These are phyloP conservation scores for Populus tremula DNA, from an alignment of 345 rosid genomes.

Conservation along the genomic window DNA sequence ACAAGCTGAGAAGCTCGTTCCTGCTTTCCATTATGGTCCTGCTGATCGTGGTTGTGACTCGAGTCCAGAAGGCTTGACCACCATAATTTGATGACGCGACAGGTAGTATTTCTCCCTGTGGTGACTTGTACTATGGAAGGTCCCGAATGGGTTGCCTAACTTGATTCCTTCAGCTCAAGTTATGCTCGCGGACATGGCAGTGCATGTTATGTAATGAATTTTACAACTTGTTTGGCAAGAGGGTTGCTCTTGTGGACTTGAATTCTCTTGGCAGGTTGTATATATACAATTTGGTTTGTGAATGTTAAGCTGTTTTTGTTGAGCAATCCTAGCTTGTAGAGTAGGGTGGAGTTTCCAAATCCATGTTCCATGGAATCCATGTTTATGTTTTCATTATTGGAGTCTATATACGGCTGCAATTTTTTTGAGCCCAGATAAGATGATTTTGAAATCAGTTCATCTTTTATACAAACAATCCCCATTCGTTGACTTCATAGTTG, in stretches of 20 bases:
- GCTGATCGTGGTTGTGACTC: constrained; percentile 63
- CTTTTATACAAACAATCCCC: not conserved
- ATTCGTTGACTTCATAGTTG: too few species aligned
- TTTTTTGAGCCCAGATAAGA: not conserved
- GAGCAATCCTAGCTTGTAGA: not conserved
- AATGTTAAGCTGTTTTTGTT: not conserved
- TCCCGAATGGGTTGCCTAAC: not conserved
- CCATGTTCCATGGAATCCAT: too few species aligned
- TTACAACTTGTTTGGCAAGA: not conserved
- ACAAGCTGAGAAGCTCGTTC: constrained; percentile 65
- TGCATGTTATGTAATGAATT: not conserved
- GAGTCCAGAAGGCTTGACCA: constrained; percentile 47
- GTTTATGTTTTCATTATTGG: not conserved
- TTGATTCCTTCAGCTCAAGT: not conserved
- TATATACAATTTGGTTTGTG: not conserved
- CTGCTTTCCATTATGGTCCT: constrained; percentile 63
- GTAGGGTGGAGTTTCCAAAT: not conserved
- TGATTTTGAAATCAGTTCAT: not conserved
- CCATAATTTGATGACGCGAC: constrained; percentile 42
- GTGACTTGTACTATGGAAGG: not conserved
- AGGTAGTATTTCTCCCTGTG: not conserved
- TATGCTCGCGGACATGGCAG: not conserved
- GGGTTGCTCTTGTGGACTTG: not conserved
- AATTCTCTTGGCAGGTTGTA: not conserved
- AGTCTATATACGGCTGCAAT: not conserved